Evolutionary conservation across 257 asterid genomes (phyloP).

Genomic region (Nicotiana tabacum): DNA sequence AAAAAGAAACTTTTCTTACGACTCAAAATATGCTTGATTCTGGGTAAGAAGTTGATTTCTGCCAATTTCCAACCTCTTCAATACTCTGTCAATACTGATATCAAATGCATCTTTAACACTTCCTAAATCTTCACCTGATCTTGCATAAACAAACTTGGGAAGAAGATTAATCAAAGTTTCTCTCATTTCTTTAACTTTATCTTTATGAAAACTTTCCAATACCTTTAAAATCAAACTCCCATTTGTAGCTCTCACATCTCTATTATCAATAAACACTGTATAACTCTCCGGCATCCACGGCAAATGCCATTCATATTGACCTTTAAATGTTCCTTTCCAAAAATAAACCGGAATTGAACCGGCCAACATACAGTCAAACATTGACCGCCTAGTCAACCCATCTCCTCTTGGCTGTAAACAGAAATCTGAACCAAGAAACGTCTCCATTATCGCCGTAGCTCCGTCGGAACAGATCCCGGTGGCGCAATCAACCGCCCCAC

Average conservation of each 20-base stretch:
- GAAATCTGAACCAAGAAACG: slow-evolving; percentile 34
- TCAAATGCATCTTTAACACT: slow-evolving; percentile 25
- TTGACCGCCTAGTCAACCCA: slow-evolving; percentile 34
- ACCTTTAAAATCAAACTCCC: slow-evolving; percentile 14
- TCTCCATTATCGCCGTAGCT: slow-evolving; percentile 27
- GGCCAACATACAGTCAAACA: slow-evolving; percentile 44
- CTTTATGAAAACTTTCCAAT: slow-evolving; percentile 20
- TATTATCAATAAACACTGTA: slow-evolving; percentile 32
- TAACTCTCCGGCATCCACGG: slow-evolving; percentile 17
- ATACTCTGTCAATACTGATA: slow-evolving; percentile 20
- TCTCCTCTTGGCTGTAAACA: slow-evolving; percentile 47
- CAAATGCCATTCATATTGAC: slow-evolving; percentile 37
- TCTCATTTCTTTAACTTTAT: slow-evolving; percentile 32
- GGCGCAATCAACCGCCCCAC: slow-evolving; percentile 28
- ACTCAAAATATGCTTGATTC: background rate
- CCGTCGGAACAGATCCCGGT: slow-evolving; percentile 24
- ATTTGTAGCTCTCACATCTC: slow-evolving; percentile 24
- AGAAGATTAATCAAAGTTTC: slow-evolving; percentile 28
- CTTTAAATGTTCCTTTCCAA: slow-evolving; percentile 31
- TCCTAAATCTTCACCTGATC: slow-evolving; percentile 17
- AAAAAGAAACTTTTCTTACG: background rate
- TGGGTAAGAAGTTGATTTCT: background rate
- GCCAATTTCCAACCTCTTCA: slow-evolving; percentile 19
- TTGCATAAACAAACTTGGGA: slow-evolving; percentile 28
- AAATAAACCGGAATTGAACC: slow-evolving; percentile 46